Evolutionary conservation across 164 flowering plant genomes (phyloP).

Genomic region (Piper longum): DNA sequence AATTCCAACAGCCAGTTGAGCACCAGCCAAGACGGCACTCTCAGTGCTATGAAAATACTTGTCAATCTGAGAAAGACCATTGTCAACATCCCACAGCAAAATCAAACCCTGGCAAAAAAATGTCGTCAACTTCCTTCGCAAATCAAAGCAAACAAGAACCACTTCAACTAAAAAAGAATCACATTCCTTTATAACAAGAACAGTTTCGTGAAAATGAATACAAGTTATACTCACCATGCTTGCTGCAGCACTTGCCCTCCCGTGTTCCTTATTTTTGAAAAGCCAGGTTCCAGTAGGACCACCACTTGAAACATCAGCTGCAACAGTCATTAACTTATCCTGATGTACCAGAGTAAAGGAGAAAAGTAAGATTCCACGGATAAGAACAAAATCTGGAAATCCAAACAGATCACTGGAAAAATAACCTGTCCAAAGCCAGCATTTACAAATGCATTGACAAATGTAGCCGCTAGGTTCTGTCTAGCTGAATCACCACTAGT

Average conservation of each 20-base stretch:
- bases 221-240: slow-evolving; percentile 54
- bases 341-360: slow-evolving; percentile 13
- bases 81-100: slow-evolving; percentile 85
- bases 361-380: not conserved
- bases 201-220: not conserved
- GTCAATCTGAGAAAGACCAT: slow-evolving; percentile 88
- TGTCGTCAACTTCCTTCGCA: not conserved
- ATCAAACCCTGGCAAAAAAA: slow-evolving; percentile 64
- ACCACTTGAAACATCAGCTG: slow-evolving; percentile 63
- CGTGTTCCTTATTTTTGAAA: slow-evolving; percentile 95
- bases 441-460: slow-evolving; percentile 98
- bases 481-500: slow-evolving; percentile 96
- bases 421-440: slow-evolving; percentile 97
- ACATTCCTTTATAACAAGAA: no score
- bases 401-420: not conserved
- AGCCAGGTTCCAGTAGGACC: slow-evolving; percentile 83
- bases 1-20: slow-evolving; percentile 87
- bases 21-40: slow-evolving; percentile 77
- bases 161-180: not conserved
- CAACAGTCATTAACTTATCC: slow-evolving; percentile 94
- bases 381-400: not conserved
- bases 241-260: slow-evolving; percentile 98
- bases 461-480: slow-evolving; percentile 93
- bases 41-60: slow-evolving; percentile 88
- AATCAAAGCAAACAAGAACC: not conserved